A percentile compares a stretch with the other conserved stretches of the same genome.
These are phyloP conservation scores for Starmerella khaoyaiensis DNA, from an alignment of 805 yeast species.

Conservation along the genomic window DNA sequence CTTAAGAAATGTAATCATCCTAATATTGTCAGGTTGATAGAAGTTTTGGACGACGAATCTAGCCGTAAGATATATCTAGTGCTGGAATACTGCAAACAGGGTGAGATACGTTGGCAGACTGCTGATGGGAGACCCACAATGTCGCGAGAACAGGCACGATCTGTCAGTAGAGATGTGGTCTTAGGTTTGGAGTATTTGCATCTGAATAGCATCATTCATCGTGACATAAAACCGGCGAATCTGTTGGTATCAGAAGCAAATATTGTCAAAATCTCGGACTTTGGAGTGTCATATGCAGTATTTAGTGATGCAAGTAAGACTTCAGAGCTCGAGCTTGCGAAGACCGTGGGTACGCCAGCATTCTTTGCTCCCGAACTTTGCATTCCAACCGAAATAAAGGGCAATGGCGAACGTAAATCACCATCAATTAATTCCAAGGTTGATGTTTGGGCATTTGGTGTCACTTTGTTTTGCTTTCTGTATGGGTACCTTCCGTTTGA, in stretches of 20 bases:
- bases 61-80: slow-evolving; percentile 82
- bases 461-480: slow-evolving; percentile 72
- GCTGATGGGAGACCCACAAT: slow-evolving; percentile 50
- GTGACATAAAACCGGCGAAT: slow-evolving; percentile 95
- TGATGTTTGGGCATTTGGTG: slow-evolving; percentile 97
- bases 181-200: slow-evolving; percentile 85
- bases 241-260: slow-evolving; percentile 56
- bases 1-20: slow-evolving; percentile 88
- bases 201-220: slow-evolving; percentile 62
- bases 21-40: slow-evolving; percentile 74
- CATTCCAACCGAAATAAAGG: slow-evolving; percentile 18
- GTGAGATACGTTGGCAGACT: slow-evolving; percentile 77
- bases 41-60: slow-evolving; percentile 74
- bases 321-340: slow-evolving; percentile 72
- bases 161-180: slow-evolving; percentile 68
- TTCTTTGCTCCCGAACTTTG: slow-evolving; percentile 92
- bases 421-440: slow-evolving; percentile 64
- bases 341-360: slow-evolving; percentile 96
- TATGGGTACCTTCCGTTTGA: slow-evolving; percentile 85
- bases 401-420: slow-evolving; percentile 15
- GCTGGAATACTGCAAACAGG: slow-evolving; percentile 76
- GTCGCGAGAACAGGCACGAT: slow-evolving; percentile 51
- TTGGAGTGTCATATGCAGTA: slow-evolving; percentile 79
- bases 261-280: slow-evolving; percentile 84
- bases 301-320: slow-evolving; percentile 28